These are phyloP conservation scores for Phoma sp. DNA, from an alignment of 2,329 filamentous ascomycete species.

Conservation along the genomic window DNA sequence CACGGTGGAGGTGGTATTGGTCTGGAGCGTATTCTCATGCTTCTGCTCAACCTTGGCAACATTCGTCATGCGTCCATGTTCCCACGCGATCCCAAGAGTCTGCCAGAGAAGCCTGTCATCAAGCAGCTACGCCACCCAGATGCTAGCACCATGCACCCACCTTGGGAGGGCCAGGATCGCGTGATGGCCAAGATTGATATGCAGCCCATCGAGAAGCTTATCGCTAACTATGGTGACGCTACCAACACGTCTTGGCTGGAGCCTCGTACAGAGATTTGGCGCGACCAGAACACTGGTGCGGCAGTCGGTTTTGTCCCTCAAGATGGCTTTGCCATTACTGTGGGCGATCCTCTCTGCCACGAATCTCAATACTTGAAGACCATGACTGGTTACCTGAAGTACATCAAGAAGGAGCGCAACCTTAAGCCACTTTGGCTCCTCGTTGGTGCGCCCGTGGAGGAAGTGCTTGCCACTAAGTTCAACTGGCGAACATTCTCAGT, in stretches of 20 bases:
- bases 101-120: constrained; percentile 70
- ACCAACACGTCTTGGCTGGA: constrained; percentile 95
- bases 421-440: constrained; percentile 89
- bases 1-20: constrained; percentile 91
- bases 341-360: constrained; percentile 88
- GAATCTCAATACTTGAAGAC: constrained; percentile 75
- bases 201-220: constrained; percentile 82
- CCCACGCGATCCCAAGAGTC: constrained; percentile 84
- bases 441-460: constrained; percentile 77
- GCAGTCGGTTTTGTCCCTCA: constrained; percentile 83
- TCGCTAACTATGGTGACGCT: constrained; percentile 94
- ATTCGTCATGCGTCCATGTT: constrained; percentile 88
- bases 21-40: constrained; percentile 84
- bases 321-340: constrained; percentile 79
- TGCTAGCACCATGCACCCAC: constrained; percentile 77
- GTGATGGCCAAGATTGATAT: constrained; percentile 59
- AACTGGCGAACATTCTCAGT: constrained; percentile 90
- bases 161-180: constrained; percentile 63
- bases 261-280: constrained; percentile 86
- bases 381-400: constrained; percentile 75
- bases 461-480: constrained; percentile 77
- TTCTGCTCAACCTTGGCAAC: constrained; percentile 84
- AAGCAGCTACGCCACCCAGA: constrained; percentile 81
- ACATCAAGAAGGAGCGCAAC: constrained; percentile 71
- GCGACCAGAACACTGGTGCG: constrained; percentile 77